These are phyloP conservation scores for Rhynchospora breviuscula DNA, from an alignment of 176 grass and related monocot species.

Conservation along the genomic window DNA sequence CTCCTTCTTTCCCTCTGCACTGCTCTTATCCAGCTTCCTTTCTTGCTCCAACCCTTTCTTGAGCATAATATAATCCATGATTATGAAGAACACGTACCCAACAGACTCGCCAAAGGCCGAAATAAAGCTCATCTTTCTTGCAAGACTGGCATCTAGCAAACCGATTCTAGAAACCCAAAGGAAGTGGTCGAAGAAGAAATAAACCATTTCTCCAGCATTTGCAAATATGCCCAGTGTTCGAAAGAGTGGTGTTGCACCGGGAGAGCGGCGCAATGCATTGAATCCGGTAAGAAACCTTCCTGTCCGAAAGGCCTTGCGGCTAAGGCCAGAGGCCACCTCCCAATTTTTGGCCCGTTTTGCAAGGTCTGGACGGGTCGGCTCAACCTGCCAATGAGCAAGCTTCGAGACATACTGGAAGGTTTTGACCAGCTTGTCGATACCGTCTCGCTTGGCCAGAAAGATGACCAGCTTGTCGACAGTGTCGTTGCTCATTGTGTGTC, in stretches of 20 bases:
- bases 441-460: conserved; percentile 96
- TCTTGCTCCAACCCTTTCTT: conserved; percentile 52
- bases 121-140: conserved; percentile 47
- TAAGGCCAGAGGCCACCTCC: conserved; percentile 83
- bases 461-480: conserved; percentile 92
- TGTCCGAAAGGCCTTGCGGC: conserved; percentile 88
- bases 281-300: conserved; percentile 77
- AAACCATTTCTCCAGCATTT: conserved; percentile 98
- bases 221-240: conserved; percentile 57
- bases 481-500: conserved; percentile 57
- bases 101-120: conserved; percentile 78
- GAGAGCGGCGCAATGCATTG: conserved; percentile 58
- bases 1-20: conserved; percentile 15
- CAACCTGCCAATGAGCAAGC: conserved; percentile 66
- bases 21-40: conserved; percentile 23
- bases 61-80: conserved; percentile 76
- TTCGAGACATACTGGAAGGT: conserved; percentile 99
- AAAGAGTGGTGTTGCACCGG: conserved; percentile 37
- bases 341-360: conserved; percentile 78
- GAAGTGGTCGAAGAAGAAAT: conserved; percentile 99
- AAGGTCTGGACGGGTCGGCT: conserved; percentile 36
- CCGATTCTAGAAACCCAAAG: conserved; percentile 73
- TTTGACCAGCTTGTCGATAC: conserved; percentile 99
- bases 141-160: conserved; percentile 43
- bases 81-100: conserved; percentile 84